Percentiles rank a stretch among this genome's conserved stretches.
Evolutionary conservation across 2,329 filamentous ascomycete genomes (phyloP).

Genomic region (Cordyceps cicadae): DNA sequence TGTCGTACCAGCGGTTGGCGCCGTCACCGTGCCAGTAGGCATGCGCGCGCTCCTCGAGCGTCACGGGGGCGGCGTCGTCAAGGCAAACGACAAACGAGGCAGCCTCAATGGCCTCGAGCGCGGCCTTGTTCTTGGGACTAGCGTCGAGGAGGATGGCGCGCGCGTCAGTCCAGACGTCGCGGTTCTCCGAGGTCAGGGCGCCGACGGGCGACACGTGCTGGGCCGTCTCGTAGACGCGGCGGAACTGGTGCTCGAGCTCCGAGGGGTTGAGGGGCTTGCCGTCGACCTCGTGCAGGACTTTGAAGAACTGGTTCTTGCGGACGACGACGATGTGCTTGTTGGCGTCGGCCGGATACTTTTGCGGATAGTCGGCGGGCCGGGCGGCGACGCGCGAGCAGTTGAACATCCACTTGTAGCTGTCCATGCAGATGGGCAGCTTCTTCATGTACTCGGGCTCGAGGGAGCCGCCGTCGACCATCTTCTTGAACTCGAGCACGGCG

Average conservation of each 20-base stretch:
- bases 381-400: slow-evolving; percentile 82
- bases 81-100: slow-evolving; percentile 88
- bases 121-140: slow-evolving; percentile 68
- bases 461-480: slow-evolving; percentile 70
- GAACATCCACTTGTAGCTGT: slow-evolving; percentile 99
- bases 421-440: slow-evolving; percentile 95
- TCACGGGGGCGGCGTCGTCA: slow-evolving; percentile 84
- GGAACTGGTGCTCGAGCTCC: slow-evolving; percentile 87
- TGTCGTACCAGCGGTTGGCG: slow-evolving; percentile 94
- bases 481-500: slow-evolving; percentile 86
- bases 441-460: slow-evolving; percentile 99
- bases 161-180: slow-evolving; percentile 85
- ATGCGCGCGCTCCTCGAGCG: slow-evolving; percentile 87
- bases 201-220: slow-evolving; percentile 69
- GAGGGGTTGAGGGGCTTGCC: slow-evolving; percentile 80
- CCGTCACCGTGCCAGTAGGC: slow-evolving; percentile 99
- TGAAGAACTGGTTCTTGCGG: slow-evolving; percentile 97
- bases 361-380: slow-evolving; percentile 70
- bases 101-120: slow-evolving; percentile 76
- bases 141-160: slow-evolving; percentile 66
- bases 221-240: slow-evolving; percentile 69
- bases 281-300: slow-evolving; percentile 71
- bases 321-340: slow-evolving; percentile 85
- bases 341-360: slow-evolving; percentile 66
- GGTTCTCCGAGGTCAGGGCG: slow-evolving; percentile 81